A percentile compares a stretch with the other conserved stretches of the same genome.
phyloP scores from a whole-genome alignment of 2,329 filamentous ascomycete species.

The Geoglossum cookeanum region DNA sequence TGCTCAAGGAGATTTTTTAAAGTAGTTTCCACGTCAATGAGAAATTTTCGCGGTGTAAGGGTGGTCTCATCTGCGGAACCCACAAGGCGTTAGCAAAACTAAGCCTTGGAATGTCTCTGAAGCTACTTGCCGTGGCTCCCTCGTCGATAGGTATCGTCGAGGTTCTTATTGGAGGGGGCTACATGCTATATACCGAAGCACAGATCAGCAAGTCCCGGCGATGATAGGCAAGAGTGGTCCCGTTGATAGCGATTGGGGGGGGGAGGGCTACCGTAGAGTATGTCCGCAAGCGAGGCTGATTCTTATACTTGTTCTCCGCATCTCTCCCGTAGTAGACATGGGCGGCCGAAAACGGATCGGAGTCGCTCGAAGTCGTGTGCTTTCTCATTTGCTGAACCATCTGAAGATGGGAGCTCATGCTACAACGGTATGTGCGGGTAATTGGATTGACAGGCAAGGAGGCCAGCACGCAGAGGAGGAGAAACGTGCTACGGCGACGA shows the following conservation, averaged over 20 bases:
- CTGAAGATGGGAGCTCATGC: neutral
- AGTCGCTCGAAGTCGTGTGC: constrained; percentile 17
- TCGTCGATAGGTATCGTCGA: constrained; percentile 14
- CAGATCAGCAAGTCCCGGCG: constrained; percentile 10
- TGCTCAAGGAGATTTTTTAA: constrained; percentile 60
- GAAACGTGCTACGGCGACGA: neutral
- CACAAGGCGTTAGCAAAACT: constrained; percentile 6
- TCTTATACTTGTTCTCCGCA: constrained; percentile 25
- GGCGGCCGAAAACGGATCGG: constrained; percentile 38
- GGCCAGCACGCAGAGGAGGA: too few relatives aligned
- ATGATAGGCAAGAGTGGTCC: neutral
- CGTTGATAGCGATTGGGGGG: neutral
- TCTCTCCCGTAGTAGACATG: constrained; percentile 39
- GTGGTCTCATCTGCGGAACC: constrained; percentile 48
- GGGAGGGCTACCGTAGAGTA: constrained; percentile 33
- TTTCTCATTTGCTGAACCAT: neutral
- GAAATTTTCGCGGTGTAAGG: constrained; percentile 54
- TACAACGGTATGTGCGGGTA: neutral
- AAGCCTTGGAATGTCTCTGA: neutral
- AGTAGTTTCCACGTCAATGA: constrained; percentile 72
- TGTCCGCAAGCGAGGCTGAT: constrained; percentile 29
- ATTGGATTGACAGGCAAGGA: neutral
- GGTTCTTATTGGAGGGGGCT: neutral
- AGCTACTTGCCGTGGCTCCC: constrained; percentile 24
- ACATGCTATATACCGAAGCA: constrained; percentile 7